These are phyloP conservation scores for Diplosphaera chodatii DNA, from an alignment of 139 green algal species.

Conservation along the genomic window DNA sequence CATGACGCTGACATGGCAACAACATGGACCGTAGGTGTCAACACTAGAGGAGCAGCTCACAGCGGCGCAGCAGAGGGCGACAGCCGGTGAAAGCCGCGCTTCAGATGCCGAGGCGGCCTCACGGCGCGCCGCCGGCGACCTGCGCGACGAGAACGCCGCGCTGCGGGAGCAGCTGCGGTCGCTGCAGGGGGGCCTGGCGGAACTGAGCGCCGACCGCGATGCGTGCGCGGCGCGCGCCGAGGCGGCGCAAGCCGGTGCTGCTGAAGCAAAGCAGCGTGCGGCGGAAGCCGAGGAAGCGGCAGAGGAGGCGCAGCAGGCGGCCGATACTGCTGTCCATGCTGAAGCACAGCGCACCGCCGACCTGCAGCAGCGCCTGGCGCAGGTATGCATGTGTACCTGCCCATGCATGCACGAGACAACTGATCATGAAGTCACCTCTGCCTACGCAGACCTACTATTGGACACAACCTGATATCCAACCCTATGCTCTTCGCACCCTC, in stretches of 20 bases:
- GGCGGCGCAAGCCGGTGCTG: background rate
- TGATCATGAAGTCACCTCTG: too few relatives aligned
- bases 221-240: background rate
- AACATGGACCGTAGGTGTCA: background rate
- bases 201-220: background rate
- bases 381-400: too few relatives aligned
- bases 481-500: too few relatives aligned
- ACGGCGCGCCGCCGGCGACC: background rate
- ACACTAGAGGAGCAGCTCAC: background rate
- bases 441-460: too few relatives aligned
- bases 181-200: constrained; percentile 6
- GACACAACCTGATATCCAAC: too few relatives aligned
- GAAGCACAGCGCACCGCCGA: background rate
- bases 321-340: background rate
- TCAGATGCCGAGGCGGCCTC: background rate
- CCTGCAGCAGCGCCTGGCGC: background rate
- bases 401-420: too few relatives aligned
- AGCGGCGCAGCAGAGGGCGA: background rate
- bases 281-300: background rate
- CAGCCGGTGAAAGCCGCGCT: background rate
- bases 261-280: background rate
- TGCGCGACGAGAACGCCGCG: constrained; percentile 2
- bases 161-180: background rate
- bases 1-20: too few relatives aligned
- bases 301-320: background rate